Percentiles rank a stretch among this genome's conserved stretches.
These are phyloP conservation scores for Yamadazyma paraphyllophila DNA, from an alignment of 805 yeast species.

Conservation along the genomic window DNA sequence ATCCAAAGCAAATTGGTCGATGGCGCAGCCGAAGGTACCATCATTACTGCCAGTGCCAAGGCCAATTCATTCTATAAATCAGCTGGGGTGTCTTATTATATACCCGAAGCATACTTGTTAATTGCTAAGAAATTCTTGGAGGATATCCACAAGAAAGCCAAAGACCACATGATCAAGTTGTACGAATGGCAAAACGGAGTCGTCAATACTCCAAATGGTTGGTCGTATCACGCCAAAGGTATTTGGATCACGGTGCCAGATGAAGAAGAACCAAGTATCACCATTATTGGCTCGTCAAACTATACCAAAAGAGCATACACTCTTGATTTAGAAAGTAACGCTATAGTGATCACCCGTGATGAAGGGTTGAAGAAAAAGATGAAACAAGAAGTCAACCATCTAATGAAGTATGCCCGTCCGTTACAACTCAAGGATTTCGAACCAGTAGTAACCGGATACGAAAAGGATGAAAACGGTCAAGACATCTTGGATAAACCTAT, in stretches of 20 bases:
- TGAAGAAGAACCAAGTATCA: slow-evolving; percentile 61
- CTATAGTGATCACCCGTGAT: slow-evolving; percentile 72
- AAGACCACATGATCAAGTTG: slow-evolving; percentile 48
- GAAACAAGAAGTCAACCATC: slow-evolving; percentile 61
- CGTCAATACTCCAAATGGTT: slow-evolving; percentile 78
- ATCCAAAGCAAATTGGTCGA: slow-evolving; percentile 57
- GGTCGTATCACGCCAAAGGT: slow-evolving; percentile 99
- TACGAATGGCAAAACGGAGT: slow-evolving; percentile 87
- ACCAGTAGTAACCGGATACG: slow-evolving; percentile 23
- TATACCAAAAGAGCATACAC: slow-evolving; percentile 88
- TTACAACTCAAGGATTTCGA: slow-evolving; percentile 61
- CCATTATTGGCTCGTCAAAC: slow-evolving; percentile 89
- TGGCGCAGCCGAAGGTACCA: slow-evolving; percentile 59
- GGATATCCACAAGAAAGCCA: slow-evolving; percentile 43
- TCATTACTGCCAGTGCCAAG: slow-evolving; percentile 88
- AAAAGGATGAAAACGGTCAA: slow-evolving; percentile 16
- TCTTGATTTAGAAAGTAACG: slow-evolving; percentile 86
- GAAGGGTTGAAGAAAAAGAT: slow-evolving; percentile 53
- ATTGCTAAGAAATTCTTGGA: slow-evolving; percentile 68
- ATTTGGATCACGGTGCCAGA: slow-evolving; percentile 72
- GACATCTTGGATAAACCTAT: slow-evolving; percentile 14
- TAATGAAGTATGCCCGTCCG: slow-evolving; percentile 50
- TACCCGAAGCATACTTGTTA: slow-evolving; percentile 85
- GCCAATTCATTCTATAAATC: slow-evolving; percentile 93
- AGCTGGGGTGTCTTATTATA: slow-evolving; percentile 70